Percentiles rank a stretch among this genome's conserved stretches.
phyloP scores from a whole-genome alignment of 2,329 filamentous ascomycete genomes.

The Cordyceps fumosorosea region DNA sequence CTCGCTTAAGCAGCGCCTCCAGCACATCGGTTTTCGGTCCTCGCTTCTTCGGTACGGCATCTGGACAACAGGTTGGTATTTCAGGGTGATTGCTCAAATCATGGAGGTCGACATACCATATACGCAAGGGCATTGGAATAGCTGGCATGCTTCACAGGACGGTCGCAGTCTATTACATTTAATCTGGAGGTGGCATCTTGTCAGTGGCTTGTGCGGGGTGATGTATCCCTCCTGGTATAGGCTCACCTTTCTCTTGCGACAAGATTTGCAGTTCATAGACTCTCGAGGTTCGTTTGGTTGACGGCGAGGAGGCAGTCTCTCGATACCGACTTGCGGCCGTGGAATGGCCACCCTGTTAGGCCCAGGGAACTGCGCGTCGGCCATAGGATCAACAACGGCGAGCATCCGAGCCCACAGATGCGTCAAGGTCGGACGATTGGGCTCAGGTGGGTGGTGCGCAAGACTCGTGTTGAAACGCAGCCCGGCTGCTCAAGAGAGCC shows the following conservation, averaged over 20 bases:
- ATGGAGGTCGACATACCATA: slow-evolving; percentile 57
- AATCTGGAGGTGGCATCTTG: slow-evolving; percentile 52
- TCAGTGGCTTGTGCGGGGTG: background rate
- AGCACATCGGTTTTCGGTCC: slow-evolving; percentile 86
- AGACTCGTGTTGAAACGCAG: background rate
- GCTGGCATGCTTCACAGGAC: slow-evolving; percentile 80
- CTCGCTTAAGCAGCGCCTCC: slow-evolving; percentile 75
- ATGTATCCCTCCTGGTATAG: slow-evolving; percentile 13
- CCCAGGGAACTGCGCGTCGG: slow-evolving; percentile 30
- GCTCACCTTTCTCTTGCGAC: slow-evolving; percentile 79
- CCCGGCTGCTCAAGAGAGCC: background rate
- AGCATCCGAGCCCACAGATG: slow-evolving; percentile 7
- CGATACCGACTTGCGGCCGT: slow-evolving; percentile 73
- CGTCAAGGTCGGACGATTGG: background rate
- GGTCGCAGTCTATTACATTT: slow-evolving; percentile 84
- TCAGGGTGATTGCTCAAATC: background rate
- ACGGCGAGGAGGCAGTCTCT: slow-evolving; percentile 65
- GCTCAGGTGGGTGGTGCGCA: background rate
- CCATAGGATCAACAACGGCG: slow-evolving; percentile 7
- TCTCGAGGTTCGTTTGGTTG: slow-evolving; percentile 72
- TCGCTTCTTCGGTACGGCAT: slow-evolving; percentile 83
- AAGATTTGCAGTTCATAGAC: slow-evolving; percentile 95
- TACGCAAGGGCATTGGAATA: slow-evolving; percentile 81
- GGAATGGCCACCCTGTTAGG: slow-evolving; percentile 53
- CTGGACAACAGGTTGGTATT: slow-evolving; percentile 33